Conservation (phyloP, 208 protist species). For the Acanthamoeba culbertsoni region DNA sequence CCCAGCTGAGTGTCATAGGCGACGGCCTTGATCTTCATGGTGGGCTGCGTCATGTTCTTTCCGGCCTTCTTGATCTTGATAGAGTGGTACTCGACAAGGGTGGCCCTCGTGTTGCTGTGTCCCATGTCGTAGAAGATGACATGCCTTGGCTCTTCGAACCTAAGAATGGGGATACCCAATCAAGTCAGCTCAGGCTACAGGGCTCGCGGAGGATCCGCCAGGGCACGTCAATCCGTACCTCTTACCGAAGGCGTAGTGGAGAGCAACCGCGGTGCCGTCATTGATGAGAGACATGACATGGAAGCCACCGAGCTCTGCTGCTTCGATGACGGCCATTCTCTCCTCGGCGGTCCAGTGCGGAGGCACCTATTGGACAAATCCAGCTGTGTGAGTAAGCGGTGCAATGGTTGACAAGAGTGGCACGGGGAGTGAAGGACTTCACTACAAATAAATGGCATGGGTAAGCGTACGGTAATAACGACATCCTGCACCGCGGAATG, state of each 20-base stretch:
- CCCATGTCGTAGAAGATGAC: slow-evolving; percentile 78
- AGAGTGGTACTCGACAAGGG: slow-evolving; percentile 79
- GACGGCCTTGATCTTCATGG: slow-evolving; percentile 79
- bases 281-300: slow-evolving; percentile 88
- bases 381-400: no score
- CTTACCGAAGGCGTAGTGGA: slow-evolving; percentile 66
- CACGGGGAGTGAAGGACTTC: no score
- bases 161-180: no score
- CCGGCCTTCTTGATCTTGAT: slow-evolving; percentile 52
- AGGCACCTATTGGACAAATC: no score
- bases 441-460: not conserved
- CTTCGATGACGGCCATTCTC: slow-evolving; percentile 89
- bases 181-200: no score
- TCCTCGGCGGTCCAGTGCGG: slow-evolving; percentile 86
- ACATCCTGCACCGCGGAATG: slow-evolving; percentile 79
- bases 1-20: slow-evolving; percentile 85
- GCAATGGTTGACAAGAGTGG: no score
- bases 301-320: slow-evolving; percentile 86
- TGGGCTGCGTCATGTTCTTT: slow-evolving; percentile 66
- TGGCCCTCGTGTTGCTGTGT: slow-evolving; percentile 53
- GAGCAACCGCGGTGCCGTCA: slow-evolving; percentile 82
- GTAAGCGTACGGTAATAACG: slow-evolving; percentile 86
- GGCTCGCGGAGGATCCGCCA: not conserved
- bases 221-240: not conserved
- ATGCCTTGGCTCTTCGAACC: slow-evolving; percentile 54